These are phyloP conservation scores for Arctostaphylos glauca DNA, from an alignment of 148 eudicot species.

Conservation along the genomic window DNA sequence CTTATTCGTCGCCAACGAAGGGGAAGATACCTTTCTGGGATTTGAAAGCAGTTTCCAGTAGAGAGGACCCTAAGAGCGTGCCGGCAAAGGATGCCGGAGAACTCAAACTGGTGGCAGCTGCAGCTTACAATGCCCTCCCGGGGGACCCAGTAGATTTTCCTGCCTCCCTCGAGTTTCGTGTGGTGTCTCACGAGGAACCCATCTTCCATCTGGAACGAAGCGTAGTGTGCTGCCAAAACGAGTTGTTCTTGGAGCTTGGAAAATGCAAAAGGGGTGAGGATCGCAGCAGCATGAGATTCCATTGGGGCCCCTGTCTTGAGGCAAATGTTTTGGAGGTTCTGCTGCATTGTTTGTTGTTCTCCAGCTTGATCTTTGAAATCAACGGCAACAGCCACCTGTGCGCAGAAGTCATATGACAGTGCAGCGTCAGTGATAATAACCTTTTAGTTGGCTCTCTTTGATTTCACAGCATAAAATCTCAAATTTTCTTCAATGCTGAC, in stretches of 20 bases:
- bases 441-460: background rate
- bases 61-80: constrained; percentile 92
- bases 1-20: constrained; percentile 77
- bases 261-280: constrained; percentile 89
- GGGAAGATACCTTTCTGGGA: constrained; percentile 86
- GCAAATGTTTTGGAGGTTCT: constrained; percentile 85
- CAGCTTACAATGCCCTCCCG: constrained; percentile 73
- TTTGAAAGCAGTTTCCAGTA: constrained; percentile 84
- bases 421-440: background rate
- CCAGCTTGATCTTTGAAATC: constrained; percentile 94
- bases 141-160: constrained; percentile 80
- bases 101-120: constrained; percentile 82
- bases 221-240: constrained; percentile 84
- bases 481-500: background rate
- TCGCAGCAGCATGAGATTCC: constrained; percentile 90
- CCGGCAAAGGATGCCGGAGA: constrained; percentile 80
- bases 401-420: background rate
- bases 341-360: constrained; percentile 94
- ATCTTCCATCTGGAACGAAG: constrained; percentile 77
- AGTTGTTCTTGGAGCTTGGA: constrained; percentile 93
- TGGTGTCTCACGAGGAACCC: constrained; percentile 81
- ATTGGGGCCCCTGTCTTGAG: constrained; percentile 91
- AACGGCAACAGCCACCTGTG: constrained; percentile 77
- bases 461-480: background rate
- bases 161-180: constrained; percentile 81